phyloP scores from a whole-genome alignment of 805 yeast species.

The Candida ovalis region DNA sequence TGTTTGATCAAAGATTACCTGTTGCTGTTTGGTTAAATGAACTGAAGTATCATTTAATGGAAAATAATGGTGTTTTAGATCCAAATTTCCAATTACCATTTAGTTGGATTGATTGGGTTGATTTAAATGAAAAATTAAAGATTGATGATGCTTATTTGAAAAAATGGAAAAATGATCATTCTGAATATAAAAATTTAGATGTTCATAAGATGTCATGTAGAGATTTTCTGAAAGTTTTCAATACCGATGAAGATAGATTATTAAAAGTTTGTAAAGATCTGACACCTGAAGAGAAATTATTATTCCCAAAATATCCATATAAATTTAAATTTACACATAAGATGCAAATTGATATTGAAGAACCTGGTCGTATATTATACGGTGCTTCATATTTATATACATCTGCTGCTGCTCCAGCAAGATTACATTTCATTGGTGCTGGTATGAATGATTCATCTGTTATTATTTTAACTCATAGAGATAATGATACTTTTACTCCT shows the following conservation, averaged over 20 bases:
- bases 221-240: slow-evolving; percentile 13
- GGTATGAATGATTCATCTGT: slow-evolving; percentile 24
- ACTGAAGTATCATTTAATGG: slow-evolving; percentile 13
- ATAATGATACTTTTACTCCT: slow-evolving; percentile 8
- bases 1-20: slow-evolving; percentile 32
- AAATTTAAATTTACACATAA: slow-evolving; percentile 19
- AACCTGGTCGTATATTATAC: slow-evolving; percentile 23
- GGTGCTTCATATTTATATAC: slow-evolving; percentile 32
- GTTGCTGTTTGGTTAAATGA: slow-evolving; percentile 28
- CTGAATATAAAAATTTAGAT: slow-evolving; percentile 4
- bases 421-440: slow-evolving; percentile 32
- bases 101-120: slow-evolving; percentile 32
- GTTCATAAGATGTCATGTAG: slow-evolving; percentile 16
- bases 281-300: slow-evolving; percentile 7
- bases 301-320: slow-evolving; percentile 13
- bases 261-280: slow-evolving; percentile 10
- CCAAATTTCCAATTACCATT: slow-evolving; percentile 29
- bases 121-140: slow-evolving; percentile 19
- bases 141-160: slow-evolving; percentile 7
- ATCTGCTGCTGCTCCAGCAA: slow-evolving; percentile 27
- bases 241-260: slow-evolving; percentile 7
- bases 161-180: slow-evolving; percentile 8
- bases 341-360: slow-evolving; percentile 13
- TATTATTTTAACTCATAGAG: slow-evolving; percentile 23
- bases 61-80: slow-evolving; percentile 18